Evolutionary conservation across 2,329 filamentous ascomycete genomes (phyloP).

Genomic region (Bipolaris sorokiniana): DNA sequence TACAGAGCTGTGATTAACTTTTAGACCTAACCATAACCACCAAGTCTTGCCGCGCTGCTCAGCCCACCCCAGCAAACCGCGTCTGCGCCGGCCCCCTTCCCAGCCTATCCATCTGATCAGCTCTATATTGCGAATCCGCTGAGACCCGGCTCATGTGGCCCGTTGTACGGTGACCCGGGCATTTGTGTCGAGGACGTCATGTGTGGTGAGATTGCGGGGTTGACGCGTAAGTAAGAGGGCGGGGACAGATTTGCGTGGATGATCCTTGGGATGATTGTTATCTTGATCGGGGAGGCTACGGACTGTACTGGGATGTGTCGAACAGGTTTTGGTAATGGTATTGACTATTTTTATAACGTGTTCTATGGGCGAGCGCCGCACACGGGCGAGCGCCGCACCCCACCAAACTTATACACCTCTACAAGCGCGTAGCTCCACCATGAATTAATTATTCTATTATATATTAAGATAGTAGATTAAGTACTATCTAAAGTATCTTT

Average conservation of each 20-base stretch:
- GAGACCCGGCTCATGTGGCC: constrained; percentile 41
- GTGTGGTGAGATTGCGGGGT: constrained; percentile 53
- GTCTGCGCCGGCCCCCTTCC: constrained; percentile 35
- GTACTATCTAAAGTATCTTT: too few species aligned
- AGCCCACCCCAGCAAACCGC: constrained; percentile 19
- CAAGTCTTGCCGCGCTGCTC: constrained; percentile 4
- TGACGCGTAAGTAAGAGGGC: constrained; percentile 34
- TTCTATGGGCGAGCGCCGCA: too few species aligned
- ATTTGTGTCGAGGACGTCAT: constrained; percentile 45
- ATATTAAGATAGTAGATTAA: too few species aligned
- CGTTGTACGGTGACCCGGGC: constrained; percentile 40
- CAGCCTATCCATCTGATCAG: constrained; percentile 22
- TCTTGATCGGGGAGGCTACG: constrained; percentile 44
- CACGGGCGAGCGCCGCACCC: too few species aligned
- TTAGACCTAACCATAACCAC: not conserved
- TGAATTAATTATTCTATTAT: too few species aligned
- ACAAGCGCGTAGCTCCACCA: too few species aligned
- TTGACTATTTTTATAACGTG: too few species aligned
- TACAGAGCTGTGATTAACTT: constrained; percentile 8
- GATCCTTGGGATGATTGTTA: constrained; percentile 54
- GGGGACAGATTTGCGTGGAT: constrained; percentile 50
- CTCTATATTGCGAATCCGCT: constrained; percentile 43
- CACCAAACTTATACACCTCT: too few species aligned
- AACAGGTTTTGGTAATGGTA: too few species aligned
- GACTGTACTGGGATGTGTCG: constrained; percentile 54